These are phyloP conservation scores for Fusarium sp. DNA, from an alignment of 2,329 filamentous ascomycete genomes.

Conservation along the genomic window DNA sequence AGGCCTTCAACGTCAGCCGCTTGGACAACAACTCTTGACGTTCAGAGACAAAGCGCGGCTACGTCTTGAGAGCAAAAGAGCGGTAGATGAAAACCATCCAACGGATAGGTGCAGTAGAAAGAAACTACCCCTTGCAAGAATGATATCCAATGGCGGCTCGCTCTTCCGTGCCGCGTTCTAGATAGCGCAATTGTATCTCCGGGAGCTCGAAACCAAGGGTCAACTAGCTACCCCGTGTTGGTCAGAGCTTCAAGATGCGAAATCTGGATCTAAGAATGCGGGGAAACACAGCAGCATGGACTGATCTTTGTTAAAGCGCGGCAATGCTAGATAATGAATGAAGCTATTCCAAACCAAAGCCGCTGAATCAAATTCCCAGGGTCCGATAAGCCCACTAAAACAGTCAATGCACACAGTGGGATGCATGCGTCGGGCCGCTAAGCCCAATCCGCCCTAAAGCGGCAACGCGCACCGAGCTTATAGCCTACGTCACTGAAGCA, in stretches of 20 bases:
- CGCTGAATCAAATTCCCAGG: too few relatives aligned
- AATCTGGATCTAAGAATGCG: slow-evolving; percentile 22
- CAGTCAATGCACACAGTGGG: background rate
- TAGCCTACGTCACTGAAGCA: slow-evolving; percentile 45
- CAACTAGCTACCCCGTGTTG: slow-evolving; percentile 13
- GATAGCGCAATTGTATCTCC: background rate
- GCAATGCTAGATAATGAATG: slow-evolving; percentile 21
- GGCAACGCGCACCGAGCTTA: slow-evolving; percentile 40
- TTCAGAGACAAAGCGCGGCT: slow-evolving; percentile 23
- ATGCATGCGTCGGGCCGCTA: slow-evolving; percentile 10
- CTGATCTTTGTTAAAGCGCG: slow-evolving; percentile 14
- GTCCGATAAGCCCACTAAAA: background rate
- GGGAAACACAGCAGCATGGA: slow-evolving; percentile 10
- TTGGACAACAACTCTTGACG: background rate
- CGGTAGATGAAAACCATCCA: background rate
- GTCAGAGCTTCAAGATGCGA: slow-evolving; percentile 22
- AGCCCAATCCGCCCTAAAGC: slow-evolving; percentile 13
- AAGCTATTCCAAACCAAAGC: slow-evolving; percentile 11
- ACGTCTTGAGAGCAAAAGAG: background rate
- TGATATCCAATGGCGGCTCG: background rate
- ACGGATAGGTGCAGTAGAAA: background rate
- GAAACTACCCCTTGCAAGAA: background rate
- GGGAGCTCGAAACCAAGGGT: background rate
- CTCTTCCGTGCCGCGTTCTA: background rate
- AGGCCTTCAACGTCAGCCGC: slow-evolving; percentile 3